These are phyloP conservation scores for Hypoxylon sp. DNA, from an alignment of 2,329 filamentous ascomycete genomes.

Conservation along the genomic window DNA sequence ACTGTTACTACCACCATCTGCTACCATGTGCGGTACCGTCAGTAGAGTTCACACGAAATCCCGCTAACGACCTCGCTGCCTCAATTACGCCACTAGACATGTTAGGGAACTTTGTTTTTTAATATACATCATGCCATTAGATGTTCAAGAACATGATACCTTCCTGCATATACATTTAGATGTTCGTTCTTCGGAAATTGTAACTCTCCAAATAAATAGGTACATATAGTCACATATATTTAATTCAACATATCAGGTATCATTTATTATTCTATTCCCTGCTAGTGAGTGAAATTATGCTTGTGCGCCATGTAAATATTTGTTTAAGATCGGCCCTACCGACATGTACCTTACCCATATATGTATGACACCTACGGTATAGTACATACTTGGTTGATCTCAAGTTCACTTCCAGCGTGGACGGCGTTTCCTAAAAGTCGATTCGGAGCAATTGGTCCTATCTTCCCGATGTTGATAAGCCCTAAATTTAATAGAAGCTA, in stretches of 20 bases:
- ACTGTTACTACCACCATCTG: no score
- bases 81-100: constrained; percentile 21
- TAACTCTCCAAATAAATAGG: neutral
- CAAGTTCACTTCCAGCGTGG: neutral
- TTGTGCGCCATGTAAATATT: neutral
- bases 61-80: constrained; percentile 16
- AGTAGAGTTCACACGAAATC: constrained; percentile 10
- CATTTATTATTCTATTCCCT: neutral
- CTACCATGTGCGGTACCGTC: neutral
- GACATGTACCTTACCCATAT: neutral
- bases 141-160: neutral
- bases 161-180: neutral
- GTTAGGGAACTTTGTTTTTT: constrained; percentile 20
- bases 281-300: neutral
- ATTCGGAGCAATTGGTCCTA: constrained; percentile 12
- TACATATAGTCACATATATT: neutral
- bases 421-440: neutral
- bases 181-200: neutral
- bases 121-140: constrained; percentile 8
- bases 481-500: neutral
- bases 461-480: neutral
- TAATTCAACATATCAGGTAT: neutral
- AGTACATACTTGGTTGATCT: neutral
- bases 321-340: constrained; percentile 4
- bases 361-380: constrained; percentile 1